Evolutionary conservation across 225 moss, liverwort and hornwort species (phyloP).

Genomic region (Ulota crispa): DNA sequence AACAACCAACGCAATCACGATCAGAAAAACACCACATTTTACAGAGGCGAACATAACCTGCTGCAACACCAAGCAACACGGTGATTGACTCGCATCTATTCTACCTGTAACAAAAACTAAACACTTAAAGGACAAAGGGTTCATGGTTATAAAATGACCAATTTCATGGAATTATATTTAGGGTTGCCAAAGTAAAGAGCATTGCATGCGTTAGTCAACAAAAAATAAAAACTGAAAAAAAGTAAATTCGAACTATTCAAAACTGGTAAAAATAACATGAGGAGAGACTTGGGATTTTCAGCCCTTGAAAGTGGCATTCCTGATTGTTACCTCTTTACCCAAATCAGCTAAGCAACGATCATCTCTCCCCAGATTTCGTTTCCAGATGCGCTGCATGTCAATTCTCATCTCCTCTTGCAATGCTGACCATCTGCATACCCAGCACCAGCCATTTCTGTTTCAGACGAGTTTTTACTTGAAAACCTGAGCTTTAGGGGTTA

Average conservation of each 20-base stretch:
- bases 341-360: constrained; percentile 90
- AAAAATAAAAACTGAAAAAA: not conserved
- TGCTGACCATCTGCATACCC: constrained; percentile 70
- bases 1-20: constrained; percentile 5
- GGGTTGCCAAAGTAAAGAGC: not conserved
- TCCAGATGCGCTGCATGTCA: constrained; percentile 94
- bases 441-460: not conserved
- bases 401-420: constrained; percentile 88
- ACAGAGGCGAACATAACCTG: not conserved
- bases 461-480: not conserved
- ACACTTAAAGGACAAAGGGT: not conserved
- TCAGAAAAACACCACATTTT: not conserved
- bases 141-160: not conserved
- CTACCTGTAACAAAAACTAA: not conserved
- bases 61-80: not conserved
- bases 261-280: not conserved
- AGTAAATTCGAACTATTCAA: not conserved
- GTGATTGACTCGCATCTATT: not conserved
- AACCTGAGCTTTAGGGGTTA: not conserved
- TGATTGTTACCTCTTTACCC: constrained; percentile 76
- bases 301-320: not conserved
- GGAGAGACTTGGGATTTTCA: not conserved
- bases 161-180: not conserved
- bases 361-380: constrained; percentile 93
- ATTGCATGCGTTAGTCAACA: not conserved